These are phyloP conservation scores for Scutellaria barbata DNA, from an alignment of 257 asterid species.

Conservation along the genomic window DNA sequence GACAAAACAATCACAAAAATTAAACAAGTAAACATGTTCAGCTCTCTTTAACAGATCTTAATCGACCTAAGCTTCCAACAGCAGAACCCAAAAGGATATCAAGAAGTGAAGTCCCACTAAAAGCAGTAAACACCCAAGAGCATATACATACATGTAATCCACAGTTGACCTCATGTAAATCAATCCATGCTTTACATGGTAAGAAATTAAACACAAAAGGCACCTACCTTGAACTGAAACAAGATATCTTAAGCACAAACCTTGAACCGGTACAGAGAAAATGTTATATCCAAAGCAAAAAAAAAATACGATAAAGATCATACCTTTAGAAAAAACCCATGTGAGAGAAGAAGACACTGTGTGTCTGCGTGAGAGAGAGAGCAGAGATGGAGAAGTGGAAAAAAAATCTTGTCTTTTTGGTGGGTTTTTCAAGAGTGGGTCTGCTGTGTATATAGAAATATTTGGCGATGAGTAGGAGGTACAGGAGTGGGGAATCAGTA, in stretches of 20 bases:
- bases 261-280: constrained; percentile 5
- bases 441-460: constrained; percentile 39
- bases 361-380: constrained; percentile 19
- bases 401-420: constrained; percentile 48
- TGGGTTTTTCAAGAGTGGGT: constrained; percentile 50
- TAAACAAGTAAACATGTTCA: constrained; percentile 8
- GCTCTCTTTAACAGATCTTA: constrained; percentile 47
- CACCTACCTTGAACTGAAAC: constrained; percentile 27
- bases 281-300: constrained; percentile 7
- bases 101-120: constrained; percentile 26
- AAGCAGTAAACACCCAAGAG: not conserved
- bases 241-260: constrained; percentile 5
- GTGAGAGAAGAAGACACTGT: constrained; percentile 32
- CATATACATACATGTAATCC: not conserved
- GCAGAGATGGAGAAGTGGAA: constrained; percentile 31
- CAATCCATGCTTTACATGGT: constrained; percentile 4
- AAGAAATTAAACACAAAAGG: not conserved
- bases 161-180: constrained; percentile 34
- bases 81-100: constrained; percentile 23
- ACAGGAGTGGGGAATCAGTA: constrained; percentile 29
- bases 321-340: constrained; percentile 51
- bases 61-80: constrained; percentile 27
- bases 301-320: constrained; percentile 33
- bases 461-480: constrained; percentile 25
- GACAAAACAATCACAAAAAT: not conserved